Conservation (phyloP, 2,329 filamentous ascomycete species). For the Cyphellophora attinorum region DNA sequence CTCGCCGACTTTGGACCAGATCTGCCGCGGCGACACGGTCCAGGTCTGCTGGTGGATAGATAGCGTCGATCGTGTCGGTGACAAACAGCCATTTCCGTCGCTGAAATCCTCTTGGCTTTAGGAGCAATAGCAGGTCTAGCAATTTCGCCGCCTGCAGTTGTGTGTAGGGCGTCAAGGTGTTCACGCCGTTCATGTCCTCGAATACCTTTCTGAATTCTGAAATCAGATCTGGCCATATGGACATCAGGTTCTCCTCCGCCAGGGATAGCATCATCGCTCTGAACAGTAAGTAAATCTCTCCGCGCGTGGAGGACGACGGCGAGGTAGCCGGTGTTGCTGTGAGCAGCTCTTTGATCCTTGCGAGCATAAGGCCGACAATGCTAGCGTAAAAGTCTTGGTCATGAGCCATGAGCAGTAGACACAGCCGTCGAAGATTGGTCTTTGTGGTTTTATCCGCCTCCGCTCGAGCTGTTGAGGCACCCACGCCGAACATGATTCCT, state of each 20-base stretch:
- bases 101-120: constrained; percentile 91
- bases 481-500: constrained; percentile 97
- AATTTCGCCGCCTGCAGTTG: constrained; percentile 90
- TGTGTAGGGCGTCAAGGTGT: constrained; percentile 66
- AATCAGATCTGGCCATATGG: constrained; percentile 85
- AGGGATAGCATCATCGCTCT: constrained; percentile 72
- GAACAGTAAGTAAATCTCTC: constrained; percentile 82
- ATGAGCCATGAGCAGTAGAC: constrained; percentile 68
- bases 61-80: constrained; percentile 90
- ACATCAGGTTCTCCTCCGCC: constrained; percentile 67
- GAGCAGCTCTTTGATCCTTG: constrained; percentile 79
- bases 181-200: constrained; percentile 60
- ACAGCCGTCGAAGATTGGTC: constrained; percentile 73
- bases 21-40: constrained; percentile 70
- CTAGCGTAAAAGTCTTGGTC: constrained; percentile 69
- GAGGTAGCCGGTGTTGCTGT: constrained; percentile 78
- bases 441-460: constrained; percentile 92
- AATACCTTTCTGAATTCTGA: constrained; percentile 67
- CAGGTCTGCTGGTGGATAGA: constrained; percentile 67
- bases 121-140: constrained; percentile 74
- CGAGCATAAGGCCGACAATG: constrained; percentile 63
- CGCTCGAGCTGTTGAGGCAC: constrained; percentile 82
- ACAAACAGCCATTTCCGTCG: constrained; percentile 98
- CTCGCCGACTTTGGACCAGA: constrained; percentile 10
- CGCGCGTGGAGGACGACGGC: constrained; percentile 78